Evolutionary conservation across 306 rosid species (phyloP), one percentile per base, ranked within the genome.

Genomic region (Dryas drummondii): DNA sequence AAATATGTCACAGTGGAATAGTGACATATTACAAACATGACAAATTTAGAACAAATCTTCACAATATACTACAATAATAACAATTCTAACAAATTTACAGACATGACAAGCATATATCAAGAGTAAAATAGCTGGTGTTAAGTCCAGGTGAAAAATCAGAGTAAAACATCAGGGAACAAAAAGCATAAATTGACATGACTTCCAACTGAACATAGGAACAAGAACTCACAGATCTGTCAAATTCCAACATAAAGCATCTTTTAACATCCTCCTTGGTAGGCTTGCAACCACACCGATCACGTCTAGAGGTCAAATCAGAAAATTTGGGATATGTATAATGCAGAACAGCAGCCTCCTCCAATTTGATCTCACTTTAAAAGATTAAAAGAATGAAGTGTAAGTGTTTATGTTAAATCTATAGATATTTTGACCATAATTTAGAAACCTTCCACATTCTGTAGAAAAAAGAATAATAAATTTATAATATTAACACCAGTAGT

Each of bases 161-260:
- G 52, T 40, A 68, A 50, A 9, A 15, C 22, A 50, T 37, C 2
- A 52, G 48, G 32, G 17, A 42, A 7, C 62, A 54, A 11, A 46
- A 16, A 66, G 22, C 14, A 60, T 57, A 57, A 22, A 57, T 22
- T 57, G 40, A 5, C 40, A 57, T 57, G 13, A 66, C 4, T 11
- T 66, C 7, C 54, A 22, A 16, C 42, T 47, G 42, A 53, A 37
- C 12, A 12, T 6, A 54, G 53, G 13, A 6, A 41, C n/a, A 17
- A 71, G 62, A 77, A 90, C 97, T 88, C 85, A 94, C 97, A 64
- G 96, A 61, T 94, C 99, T 90, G 78, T 94, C 99, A 79, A 94
- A 94, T 68, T 94, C 99, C 85, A 94, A 84, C 99, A 94, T 94
- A 82, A 94, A 94, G 89, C 99, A 94, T 89, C 99, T 87, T 85